phyloP scores from a whole-genome alignment of 2,329 filamentous ascomycete species.

The Clonostachys rosea region DNA sequence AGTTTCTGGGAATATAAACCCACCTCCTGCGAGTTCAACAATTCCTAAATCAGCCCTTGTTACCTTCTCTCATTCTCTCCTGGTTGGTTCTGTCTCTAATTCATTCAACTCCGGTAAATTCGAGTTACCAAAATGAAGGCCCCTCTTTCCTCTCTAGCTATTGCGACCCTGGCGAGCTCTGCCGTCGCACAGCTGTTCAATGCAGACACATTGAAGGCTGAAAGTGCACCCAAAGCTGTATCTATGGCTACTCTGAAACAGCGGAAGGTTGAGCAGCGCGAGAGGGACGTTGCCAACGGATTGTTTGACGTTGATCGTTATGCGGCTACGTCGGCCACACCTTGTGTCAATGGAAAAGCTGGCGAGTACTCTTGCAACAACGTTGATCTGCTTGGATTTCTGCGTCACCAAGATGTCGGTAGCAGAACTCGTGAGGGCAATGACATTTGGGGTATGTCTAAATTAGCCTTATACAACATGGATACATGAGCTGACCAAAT shows the following conservation, averaged over 20 bases:
- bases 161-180: conserved; percentile 3
- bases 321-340: conserved; percentile 2
- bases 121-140: conserved; percentile 6
- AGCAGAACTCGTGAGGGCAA: conserved; percentile 24
- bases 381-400: conserved; percentile 28
- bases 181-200: conserved; percentile 3
- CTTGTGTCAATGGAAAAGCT: conserved; percentile 21
- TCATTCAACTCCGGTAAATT: background rate
- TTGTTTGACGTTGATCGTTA: conserved; percentile 10
- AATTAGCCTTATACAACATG: background rate
- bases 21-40: no score
- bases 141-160: conserved; percentile 3
- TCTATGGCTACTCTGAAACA: conserved; percentile 6
- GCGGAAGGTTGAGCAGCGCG: conserved; percentile 6
- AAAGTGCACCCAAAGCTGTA: conserved; percentile 4
- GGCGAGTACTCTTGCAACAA: conserved; percentile 25
- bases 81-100: background rate
- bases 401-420: conserved; percentile 27
- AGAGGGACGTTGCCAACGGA: conserved; percentile 4
- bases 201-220: conserved; percentile 5
- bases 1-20: no score
- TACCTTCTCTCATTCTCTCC: background rate
- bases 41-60: no score
- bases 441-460: conserved; percentile 19
- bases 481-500: background rate